Conservation (phyloP, 768 basidiomycete genomes). For the Cystoderma amianthinum region DNA sequence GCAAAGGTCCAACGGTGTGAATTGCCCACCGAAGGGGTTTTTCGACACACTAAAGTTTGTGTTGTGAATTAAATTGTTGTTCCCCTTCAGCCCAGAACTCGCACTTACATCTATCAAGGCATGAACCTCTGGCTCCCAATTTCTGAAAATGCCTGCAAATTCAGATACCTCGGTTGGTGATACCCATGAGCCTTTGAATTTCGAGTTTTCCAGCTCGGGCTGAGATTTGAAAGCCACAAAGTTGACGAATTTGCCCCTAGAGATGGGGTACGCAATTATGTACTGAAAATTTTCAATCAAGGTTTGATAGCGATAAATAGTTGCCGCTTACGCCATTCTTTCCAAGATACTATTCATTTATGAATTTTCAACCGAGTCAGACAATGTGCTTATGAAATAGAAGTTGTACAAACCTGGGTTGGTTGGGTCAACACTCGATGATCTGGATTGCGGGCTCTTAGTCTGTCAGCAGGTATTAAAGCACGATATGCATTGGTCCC, state of each 20-base stretch:
- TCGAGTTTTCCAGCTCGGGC: constrained; percentile 45
- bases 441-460: constrained; percentile 32
- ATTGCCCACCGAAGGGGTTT: constrained; percentile 57
- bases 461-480: constrained; percentile 44
- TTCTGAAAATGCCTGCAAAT: constrained; percentile 32
- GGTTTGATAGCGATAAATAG: neutral
- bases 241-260: constrained; percentile 52
- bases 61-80: no score
- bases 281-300: constrained; percentile 28
- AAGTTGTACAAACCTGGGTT: constrained; percentile 36
- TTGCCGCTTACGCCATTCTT: constrained; percentile 33
- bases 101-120: constrained; percentile 43
- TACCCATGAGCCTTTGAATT: constrained; percentile 46
- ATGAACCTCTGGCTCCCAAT: constrained; percentile 58
- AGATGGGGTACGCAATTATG: constrained; percentile 56
- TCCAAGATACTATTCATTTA: constrained; percentile 46
- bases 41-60: constrained; percentile 39
- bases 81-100: neutral
- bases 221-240: constrained; percentile 49
- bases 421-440: constrained; percentile 42
- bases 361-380: neutral
- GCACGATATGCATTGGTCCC: constrained; percentile 55
- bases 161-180: constrained; percentile 36
- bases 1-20: constrained; percentile 46
- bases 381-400: no score